Evolutionary conservation across 192 early-diverging fungal species (phyloP).

Genomic region (Jimgerdemannia lactiflua): DNA sequence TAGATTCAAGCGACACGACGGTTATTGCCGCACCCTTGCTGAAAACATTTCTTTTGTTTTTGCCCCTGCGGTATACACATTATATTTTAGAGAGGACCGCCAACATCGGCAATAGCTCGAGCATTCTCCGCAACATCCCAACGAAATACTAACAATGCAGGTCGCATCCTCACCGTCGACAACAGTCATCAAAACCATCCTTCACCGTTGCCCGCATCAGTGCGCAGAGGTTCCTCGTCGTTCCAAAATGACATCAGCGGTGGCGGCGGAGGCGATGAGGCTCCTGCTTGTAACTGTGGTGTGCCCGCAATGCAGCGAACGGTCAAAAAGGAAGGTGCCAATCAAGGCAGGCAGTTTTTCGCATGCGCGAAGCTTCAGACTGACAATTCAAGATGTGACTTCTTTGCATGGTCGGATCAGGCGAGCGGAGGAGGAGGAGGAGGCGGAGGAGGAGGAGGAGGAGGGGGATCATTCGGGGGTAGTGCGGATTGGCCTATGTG

Average conservation of each 20-base stretch:
- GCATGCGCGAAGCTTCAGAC: conserved; percentile 17
- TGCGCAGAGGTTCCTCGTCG: background rate
- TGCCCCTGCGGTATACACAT: background rate
- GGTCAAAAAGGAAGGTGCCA: conserved; percentile 16
- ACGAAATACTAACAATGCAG: background rate
- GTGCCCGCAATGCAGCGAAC: conserved; percentile 2
- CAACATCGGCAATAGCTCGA: background rate
- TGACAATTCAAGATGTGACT: conserved; percentile 1
- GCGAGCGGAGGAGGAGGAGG: conserved; percentile 16
- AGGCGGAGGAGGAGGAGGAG: conserved; percentile 47
- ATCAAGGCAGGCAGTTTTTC: conserved; percentile 21
- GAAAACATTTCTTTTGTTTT: no score
- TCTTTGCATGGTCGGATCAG: conserved; percentile 16
- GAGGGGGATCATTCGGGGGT: conserved; percentile 33
- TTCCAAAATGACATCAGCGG: conserved; percentile 2
- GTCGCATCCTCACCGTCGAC: background rate
- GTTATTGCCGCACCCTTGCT: no score
- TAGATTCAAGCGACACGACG: background rate
- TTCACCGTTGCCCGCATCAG: conserved; percentile 1
- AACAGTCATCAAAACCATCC: conserved; percentile 6
- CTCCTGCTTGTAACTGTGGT: conserved; percentile 12
- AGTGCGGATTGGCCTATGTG: conserved; percentile 39
- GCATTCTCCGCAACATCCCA: background rate
- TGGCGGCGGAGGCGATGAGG: conserved; percentile 4
- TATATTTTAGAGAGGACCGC: background rate